Conservation (phyloP, 2,329 filamentous ascomycete genomes). For the Colletotrichum filicis region DNA sequence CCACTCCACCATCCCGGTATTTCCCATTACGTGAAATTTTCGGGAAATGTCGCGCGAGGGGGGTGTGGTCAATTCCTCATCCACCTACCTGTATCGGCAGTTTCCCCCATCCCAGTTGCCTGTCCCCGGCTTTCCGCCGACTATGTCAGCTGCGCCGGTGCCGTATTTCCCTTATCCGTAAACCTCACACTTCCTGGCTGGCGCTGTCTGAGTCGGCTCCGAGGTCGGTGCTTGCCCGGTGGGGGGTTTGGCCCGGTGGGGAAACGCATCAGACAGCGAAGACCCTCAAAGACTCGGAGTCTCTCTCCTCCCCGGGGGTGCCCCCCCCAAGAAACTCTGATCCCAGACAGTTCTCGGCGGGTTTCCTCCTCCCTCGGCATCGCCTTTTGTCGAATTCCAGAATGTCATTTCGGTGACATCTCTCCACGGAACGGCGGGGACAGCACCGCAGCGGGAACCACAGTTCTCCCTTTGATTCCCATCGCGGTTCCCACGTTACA, state of each 20-base stretch:
- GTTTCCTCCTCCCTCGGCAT: not conserved
- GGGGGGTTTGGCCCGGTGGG: not conserved
- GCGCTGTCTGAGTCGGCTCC: not conserved
- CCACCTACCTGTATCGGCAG: not conserved
- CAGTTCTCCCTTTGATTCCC: not conserved
- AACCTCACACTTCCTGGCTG: not conserved
- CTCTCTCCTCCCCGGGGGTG: not conserved
- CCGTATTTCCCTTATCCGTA: not conserved
- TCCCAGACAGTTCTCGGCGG: not conserved
- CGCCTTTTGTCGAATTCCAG: not conserved
- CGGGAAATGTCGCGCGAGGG: constrained; percentile 13
- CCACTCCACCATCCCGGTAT: constrained; percentile 23
- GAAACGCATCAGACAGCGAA: not conserved
- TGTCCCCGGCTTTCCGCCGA: too few species aligned
- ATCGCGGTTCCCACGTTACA: not conserved
- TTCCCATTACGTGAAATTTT: constrained; percentile 28
- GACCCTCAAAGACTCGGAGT: not conserved
- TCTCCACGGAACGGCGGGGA: not conserved
- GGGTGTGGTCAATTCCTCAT: not conserved
- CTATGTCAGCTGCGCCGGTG: not conserved
- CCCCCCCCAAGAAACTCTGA: not conserved
- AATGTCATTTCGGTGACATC: constrained; percentile 12
- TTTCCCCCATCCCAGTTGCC: not conserved
- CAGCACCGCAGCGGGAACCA: not conserved
- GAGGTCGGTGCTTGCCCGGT: not conserved